Base-by-base conservation (phyloP, 768 basidiomycete species). In the Leucocoprinus leucothites region DNA sequence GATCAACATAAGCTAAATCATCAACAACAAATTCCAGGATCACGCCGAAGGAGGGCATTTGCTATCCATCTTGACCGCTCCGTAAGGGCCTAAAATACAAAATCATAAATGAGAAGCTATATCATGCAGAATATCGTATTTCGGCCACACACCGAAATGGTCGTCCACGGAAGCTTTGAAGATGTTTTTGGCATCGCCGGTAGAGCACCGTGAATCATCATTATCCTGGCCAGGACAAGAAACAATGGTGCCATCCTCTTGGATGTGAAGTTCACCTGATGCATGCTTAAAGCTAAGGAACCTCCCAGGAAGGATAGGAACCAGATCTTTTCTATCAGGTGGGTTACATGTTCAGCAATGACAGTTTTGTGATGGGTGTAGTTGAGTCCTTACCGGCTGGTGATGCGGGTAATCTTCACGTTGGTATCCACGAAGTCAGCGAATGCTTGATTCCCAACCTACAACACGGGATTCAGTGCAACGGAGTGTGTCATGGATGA, bases 221-320 rank as follows among this genome's bases (percentile, higher is more conserved):
- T 87, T 79, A 62, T 88, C 85, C 49, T 82, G 68, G 0, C 78
- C 80, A 24, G 73, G 64, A 53, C 75, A 75, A 26, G 69, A 60
- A 16, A 73, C 66, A 36, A 68, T 72, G 26, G 65, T 63, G 6
- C 65, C 71, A 3, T 69, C 65, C 14, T 71, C 65, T 47, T 81
- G 49, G 42, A 85, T 79, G 57, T 82, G 81, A 14, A 82, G 65
- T 60, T 85, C 82, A n/a, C 81, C 81, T 9, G 73, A 65, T 1
- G 77, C 74, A 51, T 82, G 81, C 31, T 67, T 58, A 65, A 77
- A 86, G 50, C 79, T 79, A 53, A 83, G 61, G 52, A 68, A 70
- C 21, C 72, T 69, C 1, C 73, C 77, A 8, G 84, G 84, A 7
- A 86, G 69, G 57, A 80, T 83, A 24, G 86, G 85, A 41, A 86